Evolutionary conservation across 140 eudicot species (phyloP).

Genomic region (Erigeron philadelphicus): DNA sequence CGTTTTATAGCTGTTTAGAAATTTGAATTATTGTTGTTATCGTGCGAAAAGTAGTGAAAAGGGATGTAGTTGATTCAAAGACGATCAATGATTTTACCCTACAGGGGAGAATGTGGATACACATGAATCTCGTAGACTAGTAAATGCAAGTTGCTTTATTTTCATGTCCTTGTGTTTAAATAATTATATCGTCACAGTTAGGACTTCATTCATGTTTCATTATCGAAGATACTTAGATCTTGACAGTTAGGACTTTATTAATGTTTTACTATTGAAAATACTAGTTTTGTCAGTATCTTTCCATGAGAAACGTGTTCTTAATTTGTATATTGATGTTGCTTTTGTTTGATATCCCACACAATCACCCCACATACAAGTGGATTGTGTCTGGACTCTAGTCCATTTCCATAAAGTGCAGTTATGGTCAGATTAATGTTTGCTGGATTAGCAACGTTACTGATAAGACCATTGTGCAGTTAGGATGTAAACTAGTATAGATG

Average conservation of each 20-base stretch:
- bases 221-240: neutral
- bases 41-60: slow-evolving; percentile 10
- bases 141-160: no score
- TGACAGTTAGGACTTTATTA: neutral
- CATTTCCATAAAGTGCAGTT: no score
- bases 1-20: no score
- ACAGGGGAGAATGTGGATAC: no score
- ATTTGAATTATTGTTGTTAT: neutral
- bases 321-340: neutral
- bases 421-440: no score
- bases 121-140: no score
- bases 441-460: neutral
- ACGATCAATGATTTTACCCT: neutral
- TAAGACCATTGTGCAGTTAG: neutral
- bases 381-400: neutral
- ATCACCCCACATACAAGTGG: neutral
- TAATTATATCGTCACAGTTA: no score
- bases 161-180: no score
- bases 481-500: no score
- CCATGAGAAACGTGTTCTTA: neutral
- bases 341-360: neutral
- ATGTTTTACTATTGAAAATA: neutral
- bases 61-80: slow-evolving; percentile 1
- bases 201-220: no score
- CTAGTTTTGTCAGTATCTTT: neutral